A percentile compares a stretch with the other conserved stretches of the same genome.
Conservation (phyloP, 129 eudicot species). For the Chrysanthemum lavandulifolium region DNA sequence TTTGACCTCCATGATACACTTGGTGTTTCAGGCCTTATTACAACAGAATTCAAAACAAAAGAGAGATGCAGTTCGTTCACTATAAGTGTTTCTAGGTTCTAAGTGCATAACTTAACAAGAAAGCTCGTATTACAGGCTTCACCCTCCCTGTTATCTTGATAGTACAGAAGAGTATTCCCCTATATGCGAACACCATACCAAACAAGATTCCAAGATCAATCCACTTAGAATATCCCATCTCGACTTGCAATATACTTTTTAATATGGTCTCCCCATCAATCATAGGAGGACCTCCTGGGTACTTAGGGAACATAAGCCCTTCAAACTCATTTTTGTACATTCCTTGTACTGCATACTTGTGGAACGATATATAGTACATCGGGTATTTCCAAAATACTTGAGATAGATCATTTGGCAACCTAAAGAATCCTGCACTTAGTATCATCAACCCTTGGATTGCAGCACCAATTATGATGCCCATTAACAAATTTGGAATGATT, state of each 20-base stretch:
- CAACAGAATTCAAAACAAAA: too few relatives aligned
- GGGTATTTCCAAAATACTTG: slow-evolving; percentile 50
- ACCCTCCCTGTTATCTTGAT: slow-evolving; percentile 37
- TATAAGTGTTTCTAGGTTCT: neutral
- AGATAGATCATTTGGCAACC: slow-evolving; percentile 43
- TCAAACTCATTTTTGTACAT: slow-evolving; percentile 51
- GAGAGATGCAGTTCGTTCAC: neutral
- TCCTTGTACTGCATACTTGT: slow-evolving; percentile 51
- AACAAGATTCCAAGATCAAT: slow-evolving; percentile 48
- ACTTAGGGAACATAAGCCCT: slow-evolving; percentile 29
- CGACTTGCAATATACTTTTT: slow-evolving; percentile 42
- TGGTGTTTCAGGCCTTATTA: too few relatives aligned
- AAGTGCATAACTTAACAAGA: slow-evolving; percentile 15
- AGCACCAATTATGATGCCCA: slow-evolving; percentile 64
- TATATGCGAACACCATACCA: slow-evolving; percentile 51
- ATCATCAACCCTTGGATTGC: slow-evolving; percentile 70
- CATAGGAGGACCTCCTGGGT: slow-evolving; percentile 8
- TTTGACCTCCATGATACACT: too few relatives aligned
- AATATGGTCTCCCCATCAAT: slow-evolving; percentile 38
- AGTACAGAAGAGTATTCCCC: slow-evolving; percentile 40
- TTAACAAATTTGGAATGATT: slow-evolving; percentile 58
- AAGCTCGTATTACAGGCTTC: slow-evolving; percentile 30
- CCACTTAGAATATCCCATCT: slow-evolving; percentile 64
- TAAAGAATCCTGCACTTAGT: slow-evolving; percentile 49
- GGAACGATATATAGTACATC: slow-evolving; percentile 47